Evolutionary conservation across 2,329 filamentous ascomycete genomes (phyloP), one percentile per base, ranked within the genome.

Genomic region (Aspergillus sp.): DNA sequence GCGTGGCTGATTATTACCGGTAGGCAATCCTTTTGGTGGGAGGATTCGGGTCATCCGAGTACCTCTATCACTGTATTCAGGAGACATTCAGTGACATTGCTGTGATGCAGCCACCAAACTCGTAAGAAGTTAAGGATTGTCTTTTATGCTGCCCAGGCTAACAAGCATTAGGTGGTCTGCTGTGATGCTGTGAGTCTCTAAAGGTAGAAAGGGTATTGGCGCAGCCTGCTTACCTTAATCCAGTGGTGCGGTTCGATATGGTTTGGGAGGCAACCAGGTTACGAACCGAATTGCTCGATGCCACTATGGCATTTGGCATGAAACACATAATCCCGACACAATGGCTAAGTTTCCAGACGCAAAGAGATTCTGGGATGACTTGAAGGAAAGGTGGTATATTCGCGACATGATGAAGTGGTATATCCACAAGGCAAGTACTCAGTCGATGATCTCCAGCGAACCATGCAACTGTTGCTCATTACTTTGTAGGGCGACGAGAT

Each of bases 1-100:
- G 25, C n/a, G 10, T n/a, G 8, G n/a, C 25, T 50, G 47, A 50
- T 27, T 21, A 30, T 36, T 36, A 13, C 1, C 5, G n/a, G 4
- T 39, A 70, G 66, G 70, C 71, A 0, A 73, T 79, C 3, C 59
- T 77, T n/a, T 67, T 79, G 0, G 77, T 79, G 0, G 76, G 76
- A 2, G 77, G 77, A 0, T 75, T 79, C 23, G 77, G 77, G 1
- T 61, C 68, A 6, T 78, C 70, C 6, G 68, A 71, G 13, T 78
- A 77, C 54, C 72, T 79, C 8, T 72, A 68, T 50, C 61, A 63
- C 10, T 63, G 65, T 5, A 58, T 78, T 2, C 54, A 70, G 23
- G 59, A 56, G 4, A 59, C 63, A 3, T 63, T 71, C 15, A 57
- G 63, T 0, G 56, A 59, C 1, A 69, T 75, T 2, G 62, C 68